phyloP scores from a whole-genome alignment of 1,139 yeast genomes.

The Scheffersomyces illinoinensis region DNA sequence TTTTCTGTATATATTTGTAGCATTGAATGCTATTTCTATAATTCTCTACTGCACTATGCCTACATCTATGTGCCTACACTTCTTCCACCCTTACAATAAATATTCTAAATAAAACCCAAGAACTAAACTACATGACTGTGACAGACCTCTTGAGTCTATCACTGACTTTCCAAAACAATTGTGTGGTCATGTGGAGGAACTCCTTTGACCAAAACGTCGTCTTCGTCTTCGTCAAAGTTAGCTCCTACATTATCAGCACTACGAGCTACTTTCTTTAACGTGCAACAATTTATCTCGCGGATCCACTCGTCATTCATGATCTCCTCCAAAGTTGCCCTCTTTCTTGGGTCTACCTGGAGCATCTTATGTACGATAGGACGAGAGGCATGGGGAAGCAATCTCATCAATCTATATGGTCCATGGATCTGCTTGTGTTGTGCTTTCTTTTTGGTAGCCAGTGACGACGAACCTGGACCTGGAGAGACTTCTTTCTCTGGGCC shows the following conservation, averaged over 20 bases:
- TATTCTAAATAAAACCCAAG: neutral
- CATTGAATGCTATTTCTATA: neutral
- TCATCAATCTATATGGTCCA: constrained; percentile 88
- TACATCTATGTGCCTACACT: neutral
- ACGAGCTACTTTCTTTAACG: constrained; percentile 28
- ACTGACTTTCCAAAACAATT: constrained; percentile 24
- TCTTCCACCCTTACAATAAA: neutral
- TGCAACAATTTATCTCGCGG: constrained; percentile 52
- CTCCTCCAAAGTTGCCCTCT: constrained; percentile 70
- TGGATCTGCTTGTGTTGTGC: constrained; percentile 46
- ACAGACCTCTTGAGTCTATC: neutral
- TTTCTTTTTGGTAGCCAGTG: constrained; percentile 19
- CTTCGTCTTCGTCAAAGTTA: constrained; percentile 41
- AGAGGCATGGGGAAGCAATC: constrained; percentile 84
- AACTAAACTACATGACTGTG: neutral
- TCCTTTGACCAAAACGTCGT: constrained; percentile 39
- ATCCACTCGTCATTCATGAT: constrained; percentile 75
- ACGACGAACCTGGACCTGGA: constrained; percentile 2
- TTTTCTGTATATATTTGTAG: neutral
- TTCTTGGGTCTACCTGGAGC: constrained; percentile 66
- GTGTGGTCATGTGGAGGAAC: constrained; percentile 46
- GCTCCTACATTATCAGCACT: constrained; percentile 25
- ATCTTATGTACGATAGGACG: constrained; percentile 75
- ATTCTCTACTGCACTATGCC: neutral
- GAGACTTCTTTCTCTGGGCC: constrained; percentile 11